Evolutionary conservation across 768 basidiomycete species (phyloP), one percentile per base, ranked within the genome.

Genomic region (Boletus coccyginus): DNA sequence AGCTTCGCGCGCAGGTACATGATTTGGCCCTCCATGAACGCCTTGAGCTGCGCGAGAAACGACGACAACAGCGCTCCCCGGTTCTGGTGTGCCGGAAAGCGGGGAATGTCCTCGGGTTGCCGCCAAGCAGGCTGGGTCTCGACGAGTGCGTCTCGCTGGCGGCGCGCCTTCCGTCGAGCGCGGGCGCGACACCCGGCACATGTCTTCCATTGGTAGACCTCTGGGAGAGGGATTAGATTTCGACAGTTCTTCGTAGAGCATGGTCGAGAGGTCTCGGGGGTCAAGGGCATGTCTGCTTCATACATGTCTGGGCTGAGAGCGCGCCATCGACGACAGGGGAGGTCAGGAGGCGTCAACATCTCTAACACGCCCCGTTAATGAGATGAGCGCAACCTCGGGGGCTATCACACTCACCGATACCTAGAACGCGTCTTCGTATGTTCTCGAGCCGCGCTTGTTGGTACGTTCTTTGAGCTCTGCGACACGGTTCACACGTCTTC

Each of bases 401-500:
- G 12, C 2, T 17, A 29, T 24, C 14, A 9, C n/a, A 32, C 64
- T 53, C 45, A 62, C 67, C 51, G 3, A 50, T 17, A 39, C 53
- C 52, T 9, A 55, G 17, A 8, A 55, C 8, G 12, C 32, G 12
- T 29, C 56, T 51, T 38, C 56, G 59, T 4, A 24, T 24, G 33
- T 57, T 58, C 24, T 64, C 70, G 50, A 68, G 61, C 10, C 70
- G 73, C 42, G 61, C 62, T 14, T 69, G 60, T 55, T 77, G 76
- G 56, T 75, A 76, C 33, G 66, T 52, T 7, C 77, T 68, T 27
- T 69, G 68, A 21, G 67, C 67, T n/a, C 67, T 58, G 14, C 78
- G 74, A 57, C 79, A 80, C 3, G 74, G 53, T 7, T 74, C 70
- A 44, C 79, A 81, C 10, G 69, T 72, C 59, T 80, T 79, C 77